Evolutionary conservation across 176 grass and related monocot genomes (phyloP).

Genomic region (Avena insularis): DNA sequence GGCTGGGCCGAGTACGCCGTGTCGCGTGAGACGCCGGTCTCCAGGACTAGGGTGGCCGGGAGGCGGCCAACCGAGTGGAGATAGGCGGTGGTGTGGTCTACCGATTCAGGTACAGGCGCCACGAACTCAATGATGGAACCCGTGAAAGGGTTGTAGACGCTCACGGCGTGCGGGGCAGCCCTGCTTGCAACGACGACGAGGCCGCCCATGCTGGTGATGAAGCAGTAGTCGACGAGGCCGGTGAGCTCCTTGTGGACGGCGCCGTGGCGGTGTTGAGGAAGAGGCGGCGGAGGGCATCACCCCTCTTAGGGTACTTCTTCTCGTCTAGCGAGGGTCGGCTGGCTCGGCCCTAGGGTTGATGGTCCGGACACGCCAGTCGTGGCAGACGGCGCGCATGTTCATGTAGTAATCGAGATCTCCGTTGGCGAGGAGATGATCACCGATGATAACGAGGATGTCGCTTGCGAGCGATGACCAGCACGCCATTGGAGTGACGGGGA

Average conservation of each 20-base stretch:
- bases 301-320: not conserved
- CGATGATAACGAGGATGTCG: not conserved
- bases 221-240: not conserved
- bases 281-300: not conserved
- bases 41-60: not conserved
- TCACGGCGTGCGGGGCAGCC: not conserved
- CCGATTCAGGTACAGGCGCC: not conserved
- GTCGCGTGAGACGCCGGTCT: not conserved
- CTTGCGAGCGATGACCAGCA: not conserved
- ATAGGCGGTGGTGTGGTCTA: not conserved
- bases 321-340: not conserved
- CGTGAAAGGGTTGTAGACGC: conserved; percentile 15
- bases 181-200: not conserved
- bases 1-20: not conserved
- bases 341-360: not conserved
- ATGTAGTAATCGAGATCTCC: conserved; percentile 22
- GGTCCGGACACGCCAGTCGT: conserved; percentile 25
- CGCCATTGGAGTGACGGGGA: not conserved
- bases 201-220: conserved; percentile 6
- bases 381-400: conserved; percentile 35
- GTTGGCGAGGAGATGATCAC: conserved; percentile 8
- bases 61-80: not conserved
- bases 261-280: conserved; percentile 24
- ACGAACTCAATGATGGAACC: not conserved
- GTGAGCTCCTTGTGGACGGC: not conserved